Evolutionary conservation across 1,139 yeast genomes (phyloP).

Genomic region (Yarrowia galli): DNA sequence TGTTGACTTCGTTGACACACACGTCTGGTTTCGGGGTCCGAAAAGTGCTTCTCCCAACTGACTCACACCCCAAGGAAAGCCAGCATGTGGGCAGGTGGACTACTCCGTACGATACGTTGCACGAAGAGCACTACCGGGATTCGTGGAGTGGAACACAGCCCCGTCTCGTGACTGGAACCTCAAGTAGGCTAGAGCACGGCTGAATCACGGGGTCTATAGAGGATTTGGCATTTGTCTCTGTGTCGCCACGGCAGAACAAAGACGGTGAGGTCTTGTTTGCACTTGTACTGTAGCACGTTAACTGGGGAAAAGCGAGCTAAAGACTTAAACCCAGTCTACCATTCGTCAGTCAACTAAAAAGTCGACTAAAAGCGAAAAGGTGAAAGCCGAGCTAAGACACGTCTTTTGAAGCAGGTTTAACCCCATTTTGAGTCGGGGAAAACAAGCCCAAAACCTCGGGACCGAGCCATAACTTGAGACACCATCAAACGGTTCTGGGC

Average conservation of each 20-base stretch:
- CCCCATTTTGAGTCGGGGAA: constrained; percentile 9
- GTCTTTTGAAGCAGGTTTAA: constrained; percentile 7
- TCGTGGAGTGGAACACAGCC: constrained; percentile 2
- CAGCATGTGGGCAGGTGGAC: not conserved
- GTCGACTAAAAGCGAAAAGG: constrained; percentile 20
- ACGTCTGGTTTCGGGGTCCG: not conserved
- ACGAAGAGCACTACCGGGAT: not conserved
- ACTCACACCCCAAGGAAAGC: not conserved
- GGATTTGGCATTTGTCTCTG: not conserved
- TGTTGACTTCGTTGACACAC: not conserved
- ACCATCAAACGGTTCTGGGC: constrained; percentile 16
- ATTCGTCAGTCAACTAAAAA: constrained; percentile 8
- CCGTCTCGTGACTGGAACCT: constrained; percentile 23
- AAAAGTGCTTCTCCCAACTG: not conserved
- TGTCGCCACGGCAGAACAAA: constrained; percentile 1
- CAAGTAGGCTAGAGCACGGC: constrained; percentile 13
- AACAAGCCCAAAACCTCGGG: not conserved
- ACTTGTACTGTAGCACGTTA: not conserved
- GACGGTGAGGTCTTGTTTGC: constrained; percentile 19
- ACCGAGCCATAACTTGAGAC: not conserved
- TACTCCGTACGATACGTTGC: not conserved
- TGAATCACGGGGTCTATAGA: constrained; percentile 24
- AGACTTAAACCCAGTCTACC: not conserved
- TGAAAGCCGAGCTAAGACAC: constrained; percentile 1
- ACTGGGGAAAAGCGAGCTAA: constrained; percentile 33